Base-by-base conservation (phyloP, 768 basidiomycete genomes). In the Inosperma sp. region DNA sequence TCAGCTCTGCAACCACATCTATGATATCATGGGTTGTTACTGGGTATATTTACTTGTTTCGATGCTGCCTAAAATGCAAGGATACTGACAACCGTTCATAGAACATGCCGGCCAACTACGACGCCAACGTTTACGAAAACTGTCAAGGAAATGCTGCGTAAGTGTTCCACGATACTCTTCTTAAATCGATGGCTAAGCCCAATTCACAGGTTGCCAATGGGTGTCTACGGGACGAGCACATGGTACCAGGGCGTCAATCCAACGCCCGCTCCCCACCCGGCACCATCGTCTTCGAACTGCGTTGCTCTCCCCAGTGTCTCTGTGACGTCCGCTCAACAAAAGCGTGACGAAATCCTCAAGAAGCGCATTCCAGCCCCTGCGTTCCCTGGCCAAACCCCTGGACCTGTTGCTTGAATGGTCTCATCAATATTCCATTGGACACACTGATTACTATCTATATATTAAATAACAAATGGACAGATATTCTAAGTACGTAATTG, bases 61-160 rank as follows among this genome's bases (percentile, higher is more conserved):
- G 25, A 36, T 9, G 22, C 6, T 21, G 10, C 42, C 29, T 37
- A 29, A 36, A 44, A 21, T 16, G n/a, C 6, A 40, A 30, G 30
- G 16, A 27, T 19, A 40, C 5, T 23, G n/a, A n/a, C 7, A 41
- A 10, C 16, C 72, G 23, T 71, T 69, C 16, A 63, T 69, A 83
- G 78, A 92, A 91, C 62, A 88, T 83, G 56, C 88, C 88, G 1
- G 84, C 80, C 45, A 76, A 78, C 56, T 86, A 88, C 52, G 62
- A 75, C 53, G 62, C 81, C 3, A 79, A 78, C 27, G 68, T 68
- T 0, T 92, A 82, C 65, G 82, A 86, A 59, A 73, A 78, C 26
- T 93, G 90, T 65, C 67, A 80, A 2, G 82, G 76, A 1, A 79
- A 85, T 25, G 65, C 82, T 25, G 76, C 73, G 71, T 76, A 58